phyloP scores from a whole-genome alignment of 73 alveolate species.

The Paramecium primaurelia region DNA sequence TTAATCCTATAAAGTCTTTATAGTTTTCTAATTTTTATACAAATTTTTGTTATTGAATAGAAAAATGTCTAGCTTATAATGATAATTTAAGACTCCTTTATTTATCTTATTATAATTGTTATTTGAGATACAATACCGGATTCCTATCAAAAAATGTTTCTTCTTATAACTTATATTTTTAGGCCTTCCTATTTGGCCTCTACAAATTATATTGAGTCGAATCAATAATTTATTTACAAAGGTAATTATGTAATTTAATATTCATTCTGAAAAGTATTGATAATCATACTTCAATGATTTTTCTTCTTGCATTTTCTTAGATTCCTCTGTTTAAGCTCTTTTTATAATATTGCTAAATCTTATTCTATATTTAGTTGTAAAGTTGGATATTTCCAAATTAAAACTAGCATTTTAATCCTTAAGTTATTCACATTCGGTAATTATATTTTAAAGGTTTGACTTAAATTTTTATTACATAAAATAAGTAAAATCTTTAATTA shows the following conservation, averaged over 20 bases:
- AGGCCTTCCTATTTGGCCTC: conserved; percentile 3
- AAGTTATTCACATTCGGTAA: neutral
- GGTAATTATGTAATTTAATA: neutral
- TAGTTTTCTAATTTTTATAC: neutral
- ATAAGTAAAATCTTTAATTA: neutral
- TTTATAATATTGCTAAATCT: neutral
- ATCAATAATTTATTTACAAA: neutral
- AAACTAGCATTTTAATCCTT: neutral
- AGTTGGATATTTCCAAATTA: neutral
- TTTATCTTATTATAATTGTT: neutral
- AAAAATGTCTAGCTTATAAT: neutral
- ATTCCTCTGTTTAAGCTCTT: neutral
- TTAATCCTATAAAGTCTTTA: neutral
- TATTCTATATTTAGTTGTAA: neutral
- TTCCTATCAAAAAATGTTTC: conserved; percentile 7
- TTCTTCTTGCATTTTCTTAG: neutral
- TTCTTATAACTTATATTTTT: neutral
- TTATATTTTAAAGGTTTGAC: neutral
- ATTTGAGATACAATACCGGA: neutral
- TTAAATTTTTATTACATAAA: neutral
- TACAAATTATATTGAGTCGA: neutral
- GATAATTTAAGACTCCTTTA: neutral
- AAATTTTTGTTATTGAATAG: conserved; percentile 10
- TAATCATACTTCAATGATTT: neutral
- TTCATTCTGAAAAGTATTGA: neutral